Evolutionary conservation across 768 basidiomycete genomes (phyloP).

Genomic region (Lanmaoa rubissima): DNA sequence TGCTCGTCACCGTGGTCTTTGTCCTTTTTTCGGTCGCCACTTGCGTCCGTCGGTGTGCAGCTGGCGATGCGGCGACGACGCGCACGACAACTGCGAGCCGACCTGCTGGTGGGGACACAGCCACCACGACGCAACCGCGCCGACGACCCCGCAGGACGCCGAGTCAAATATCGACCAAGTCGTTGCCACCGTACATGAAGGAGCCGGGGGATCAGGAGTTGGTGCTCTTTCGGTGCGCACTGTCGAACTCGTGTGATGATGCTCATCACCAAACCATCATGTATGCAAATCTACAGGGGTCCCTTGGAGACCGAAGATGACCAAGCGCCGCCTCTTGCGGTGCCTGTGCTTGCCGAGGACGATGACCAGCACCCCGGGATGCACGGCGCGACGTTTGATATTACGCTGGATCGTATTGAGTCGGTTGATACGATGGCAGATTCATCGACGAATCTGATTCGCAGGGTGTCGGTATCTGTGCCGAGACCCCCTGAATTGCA

Average conservation of each 20-base stretch:
- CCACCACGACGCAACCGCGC: not conserved
- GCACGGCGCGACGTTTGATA: slow-evolving; percentile 9
- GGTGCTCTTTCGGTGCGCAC: slow-evolving; percentile 54
- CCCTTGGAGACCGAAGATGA: slow-evolving; percentile 29
- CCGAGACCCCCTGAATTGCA: slow-evolving; percentile 14
- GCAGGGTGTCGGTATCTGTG: slow-evolving; percentile 2
- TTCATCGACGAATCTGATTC: slow-evolving; percentile 24
- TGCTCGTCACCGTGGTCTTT: slow-evolving; percentile 24
- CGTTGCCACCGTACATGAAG: slow-evolving; percentile 77
- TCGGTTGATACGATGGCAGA: slow-evolving; percentile 25
- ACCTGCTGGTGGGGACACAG: slow-evolving; percentile 11
- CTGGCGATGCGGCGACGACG: not conserved
- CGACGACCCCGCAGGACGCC: slow-evolving; percentile 57
- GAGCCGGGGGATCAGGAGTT: slow-evolving; percentile 83
- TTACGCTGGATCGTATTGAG: slow-evolving; percentile 23
- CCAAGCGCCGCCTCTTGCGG: not conserved
- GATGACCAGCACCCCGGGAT: slow-evolving; percentile 23
- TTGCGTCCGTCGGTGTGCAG: slow-evolving; percentile 23
- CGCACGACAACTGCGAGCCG: not conserved
- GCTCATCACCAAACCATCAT: not conserved
- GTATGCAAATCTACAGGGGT: slow-evolving; percentile 15
- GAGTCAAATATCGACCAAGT: slow-evolving; percentile 77
- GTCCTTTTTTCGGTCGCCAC: slow-evolving; percentile 18
- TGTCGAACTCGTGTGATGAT: not conserved
- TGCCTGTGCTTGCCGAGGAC: slow-evolving; percentile 22